phyloP scores from a whole-genome alignment of 371 early-diverging fungal species.

The Zopfochytrium polystomum region DNA sequence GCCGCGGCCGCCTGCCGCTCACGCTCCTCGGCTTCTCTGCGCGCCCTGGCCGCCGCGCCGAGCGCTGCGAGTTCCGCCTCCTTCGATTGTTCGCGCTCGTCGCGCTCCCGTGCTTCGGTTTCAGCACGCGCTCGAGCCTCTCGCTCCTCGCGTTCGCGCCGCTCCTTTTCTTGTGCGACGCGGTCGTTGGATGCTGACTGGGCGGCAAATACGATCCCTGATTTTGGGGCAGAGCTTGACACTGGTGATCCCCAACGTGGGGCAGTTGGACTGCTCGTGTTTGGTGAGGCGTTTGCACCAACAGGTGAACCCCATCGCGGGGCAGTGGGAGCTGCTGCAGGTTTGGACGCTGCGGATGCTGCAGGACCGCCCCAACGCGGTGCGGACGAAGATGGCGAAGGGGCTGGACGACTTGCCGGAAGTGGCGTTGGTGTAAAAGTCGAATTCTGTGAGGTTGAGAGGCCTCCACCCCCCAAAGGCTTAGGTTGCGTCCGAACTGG shows the following conservation, averaged over 20 bases:
- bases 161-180: slow-evolving; percentile 31
- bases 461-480: too few species aligned
- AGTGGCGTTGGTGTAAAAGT: slow-evolving; percentile 9
- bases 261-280: too few species aligned
- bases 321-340: slow-evolving; percentile 8
- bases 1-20: too few species aligned
- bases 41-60: slow-evolving; percentile 30
- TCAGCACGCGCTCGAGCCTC: slow-evolving; percentile 30
- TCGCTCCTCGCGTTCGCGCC: slow-evolving; percentile 40
- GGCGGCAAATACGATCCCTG: too few species aligned
- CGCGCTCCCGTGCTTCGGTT: slow-evolving; percentile 33
- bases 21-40: slow-evolving; percentile 27
- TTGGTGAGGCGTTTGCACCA: not conserved
- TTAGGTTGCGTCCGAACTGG: slow-evolving; percentile 27
- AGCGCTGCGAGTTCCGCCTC: slow-evolving; percentile 25
- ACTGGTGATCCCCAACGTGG: too few species aligned
- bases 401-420: slow-evolving; percentile 3
- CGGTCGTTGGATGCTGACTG: too few species aligned
- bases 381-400: slow-evolving; percentile 14
- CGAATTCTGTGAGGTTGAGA: too few species aligned
- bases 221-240: too few species aligned
- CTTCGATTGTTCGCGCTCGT: slow-evolving; percentile 34
- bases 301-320: slow-evolving; percentile 9
- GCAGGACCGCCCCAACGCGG: not conserved
- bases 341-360: slow-evolving; percentile 3